A percentile compares a stretch with the other conserved stretches of the same genome.
These are phyloP conservation scores for Diaporthe amygdali DNA, from an alignment of 2,329 filamentous ascomycete genomes.

Conservation along the genomic window DNA sequence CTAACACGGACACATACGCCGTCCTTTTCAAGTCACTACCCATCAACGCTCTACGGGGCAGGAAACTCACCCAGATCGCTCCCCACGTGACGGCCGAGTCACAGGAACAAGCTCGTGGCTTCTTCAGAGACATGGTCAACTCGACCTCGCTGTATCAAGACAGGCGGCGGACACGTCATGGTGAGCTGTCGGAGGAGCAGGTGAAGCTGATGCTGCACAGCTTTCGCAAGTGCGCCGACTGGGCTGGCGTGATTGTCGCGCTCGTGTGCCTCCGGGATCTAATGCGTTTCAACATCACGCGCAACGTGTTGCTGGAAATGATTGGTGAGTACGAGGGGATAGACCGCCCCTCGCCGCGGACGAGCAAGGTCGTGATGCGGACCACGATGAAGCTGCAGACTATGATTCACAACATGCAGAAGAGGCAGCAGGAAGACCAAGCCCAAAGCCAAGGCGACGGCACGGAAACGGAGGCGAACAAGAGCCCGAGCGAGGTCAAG, in stretches of 20 bases:
- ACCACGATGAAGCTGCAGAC: constrained; percentile 22
- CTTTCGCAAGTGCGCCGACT: constrained; percentile 49
- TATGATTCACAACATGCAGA: constrained; percentile 4
- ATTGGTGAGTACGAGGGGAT: constrained; percentile 32
- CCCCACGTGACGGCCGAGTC: neutral
- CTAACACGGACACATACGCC: constrained; percentile 73
- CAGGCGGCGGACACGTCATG: constrained; percentile 1
- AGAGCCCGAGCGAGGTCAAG: constrained; percentile 4
- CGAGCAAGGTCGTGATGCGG: constrained; percentile 17
- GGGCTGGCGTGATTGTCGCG: constrained; percentile 53
- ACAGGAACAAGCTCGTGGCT: constrained; percentile 30
- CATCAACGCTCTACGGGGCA: constrained; percentile 44
- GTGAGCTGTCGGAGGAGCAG: constrained; percentile 31
- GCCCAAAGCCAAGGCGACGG: neutral
- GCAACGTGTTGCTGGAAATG: constrained; percentile 40
- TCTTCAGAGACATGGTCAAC: constrained; percentile 38
- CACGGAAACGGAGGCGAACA: neutral
- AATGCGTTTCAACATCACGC: constrained; percentile 35
- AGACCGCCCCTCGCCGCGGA: constrained; percentile 26
- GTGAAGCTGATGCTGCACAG: constrained; percentile 40
- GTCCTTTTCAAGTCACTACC: constrained; percentile 67
- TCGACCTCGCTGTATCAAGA: constrained; percentile 34
- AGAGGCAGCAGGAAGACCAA: neutral
- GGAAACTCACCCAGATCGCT: neutral
- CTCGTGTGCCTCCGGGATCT: constrained; percentile 37